phyloP scores from a whole-genome alignment of 2,329 filamentous ascomycete species.

The Epichloe bromicola region DNA sequence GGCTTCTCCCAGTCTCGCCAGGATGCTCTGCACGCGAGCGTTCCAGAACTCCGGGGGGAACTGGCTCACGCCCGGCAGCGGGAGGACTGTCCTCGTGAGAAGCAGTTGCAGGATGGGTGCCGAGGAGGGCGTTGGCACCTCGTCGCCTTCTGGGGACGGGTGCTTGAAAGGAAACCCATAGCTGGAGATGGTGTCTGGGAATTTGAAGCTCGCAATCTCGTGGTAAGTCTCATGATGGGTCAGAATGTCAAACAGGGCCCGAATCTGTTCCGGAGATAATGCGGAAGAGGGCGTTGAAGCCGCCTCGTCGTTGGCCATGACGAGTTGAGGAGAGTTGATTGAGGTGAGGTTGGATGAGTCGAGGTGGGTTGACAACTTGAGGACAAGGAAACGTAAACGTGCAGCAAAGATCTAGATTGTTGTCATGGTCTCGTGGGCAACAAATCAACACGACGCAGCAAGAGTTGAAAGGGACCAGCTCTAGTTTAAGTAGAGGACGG shows the following conservation, averaged over 20 bases:
- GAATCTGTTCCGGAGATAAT: conserved; percentile 25
- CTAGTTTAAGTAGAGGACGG: no score
- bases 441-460: no score
- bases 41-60: conserved; percentile 57
- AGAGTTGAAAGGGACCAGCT: no score
- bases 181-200: conserved; percentile 45
- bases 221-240: conserved; percentile 46
- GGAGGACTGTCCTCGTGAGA: conserved; percentile 49
- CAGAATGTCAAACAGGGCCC: conserved; percentile 46
- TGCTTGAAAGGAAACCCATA: conserved; percentile 58
- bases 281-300: background rate
- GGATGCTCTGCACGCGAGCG: conserved; percentile 43
- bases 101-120: conserved; percentile 58
- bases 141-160: conserved; percentile 7
- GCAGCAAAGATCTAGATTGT: no score
- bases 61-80: conserved; percentile 51
- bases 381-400: no score
- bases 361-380: no score
- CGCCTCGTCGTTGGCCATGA: background rate
- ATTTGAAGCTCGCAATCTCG: conserved; percentile 62
- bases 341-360: background rate
- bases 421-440: no score
- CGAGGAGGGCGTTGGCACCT: conserved; percentile 25
- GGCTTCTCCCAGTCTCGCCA: conserved; percentile 49
- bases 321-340: background rate